Conservation (phyloP, 2,329 filamentous ascomycete genomes). For the Fusarium sp. region DNA sequence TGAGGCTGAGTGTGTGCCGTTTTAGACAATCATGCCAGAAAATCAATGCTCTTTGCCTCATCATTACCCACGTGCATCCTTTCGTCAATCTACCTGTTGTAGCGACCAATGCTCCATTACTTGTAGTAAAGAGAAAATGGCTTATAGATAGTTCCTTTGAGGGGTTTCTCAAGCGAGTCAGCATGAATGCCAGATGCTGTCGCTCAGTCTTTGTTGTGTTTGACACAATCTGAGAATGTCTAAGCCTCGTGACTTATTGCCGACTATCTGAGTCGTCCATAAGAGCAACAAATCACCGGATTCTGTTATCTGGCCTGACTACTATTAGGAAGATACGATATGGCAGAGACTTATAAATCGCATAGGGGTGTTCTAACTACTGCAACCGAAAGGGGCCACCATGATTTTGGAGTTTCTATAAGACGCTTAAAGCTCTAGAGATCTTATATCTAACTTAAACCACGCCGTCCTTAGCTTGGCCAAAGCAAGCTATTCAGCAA, state of each 20-base stretch:
- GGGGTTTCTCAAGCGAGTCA: not conserved
- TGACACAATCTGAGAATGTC: not conserved
- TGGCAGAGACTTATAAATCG: not conserved
- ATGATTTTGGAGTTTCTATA: too few species aligned
- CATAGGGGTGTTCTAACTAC: not conserved
- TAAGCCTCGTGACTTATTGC: not conserved
- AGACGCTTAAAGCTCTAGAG: too few species aligned
- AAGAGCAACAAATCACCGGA: not conserved
- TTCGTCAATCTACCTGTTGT: not conserved
- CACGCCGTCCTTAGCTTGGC: not conserved
- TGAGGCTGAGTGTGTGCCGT: not conserved
- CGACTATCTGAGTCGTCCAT: not conserved
- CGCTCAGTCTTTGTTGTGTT: not conserved
- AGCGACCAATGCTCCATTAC: not conserved
- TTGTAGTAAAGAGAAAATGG: not conserved
- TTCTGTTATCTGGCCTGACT: not conserved
- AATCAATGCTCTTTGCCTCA: not conserved
- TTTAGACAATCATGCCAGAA: not conserved
- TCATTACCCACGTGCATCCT: not conserved
- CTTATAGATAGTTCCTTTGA: not conserved
- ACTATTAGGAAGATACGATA: not conserved
- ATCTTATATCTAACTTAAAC: not conserved
- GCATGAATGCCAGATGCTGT: not conserved
- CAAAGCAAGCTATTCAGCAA: not conserved
- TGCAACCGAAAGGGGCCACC: not conserved